These are phyloP conservation scores for Saraca asoca DNA, from an alignment of 331 rosid species.

Conservation along the genomic window DNA sequence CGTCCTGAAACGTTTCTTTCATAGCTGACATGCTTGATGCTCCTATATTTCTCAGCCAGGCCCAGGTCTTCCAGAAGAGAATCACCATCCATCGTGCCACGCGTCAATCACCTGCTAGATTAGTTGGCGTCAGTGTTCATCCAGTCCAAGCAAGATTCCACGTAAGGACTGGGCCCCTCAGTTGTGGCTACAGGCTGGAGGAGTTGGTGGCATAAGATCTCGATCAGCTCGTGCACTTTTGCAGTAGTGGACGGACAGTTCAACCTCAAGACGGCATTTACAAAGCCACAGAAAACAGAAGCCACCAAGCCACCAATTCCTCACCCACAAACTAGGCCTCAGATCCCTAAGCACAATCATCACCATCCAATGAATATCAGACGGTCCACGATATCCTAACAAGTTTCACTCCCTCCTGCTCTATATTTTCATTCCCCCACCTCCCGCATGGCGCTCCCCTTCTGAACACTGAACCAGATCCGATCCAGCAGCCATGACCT, in stretches of 20 bases:
- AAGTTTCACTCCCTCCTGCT: neutral
- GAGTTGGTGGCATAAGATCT: neutral
- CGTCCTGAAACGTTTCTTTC: no score
- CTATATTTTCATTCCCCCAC: neutral
- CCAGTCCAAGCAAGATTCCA: neutral
- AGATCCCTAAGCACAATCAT: slow-evolving; percentile 24
- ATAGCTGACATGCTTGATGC: no score
- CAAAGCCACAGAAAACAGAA: slow-evolving; percentile 20
- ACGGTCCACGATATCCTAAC: slow-evolving; percentile 25
- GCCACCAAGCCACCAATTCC: slow-evolving; percentile 39
- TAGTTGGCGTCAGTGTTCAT: neutral
- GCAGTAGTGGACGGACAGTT: slow-evolving; percentile 32
- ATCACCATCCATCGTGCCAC: no score
- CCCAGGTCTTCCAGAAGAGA: no score
- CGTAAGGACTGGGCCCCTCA: neutral
- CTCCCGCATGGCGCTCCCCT: neutral
- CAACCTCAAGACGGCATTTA: slow-evolving; percentile 37
- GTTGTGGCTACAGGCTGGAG: no score
- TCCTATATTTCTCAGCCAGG: no score
- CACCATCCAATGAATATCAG: slow-evolving; percentile 33
- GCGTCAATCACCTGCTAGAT: no score
- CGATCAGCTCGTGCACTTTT: neutral
- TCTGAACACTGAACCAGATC: slow-evolving; percentile 31
- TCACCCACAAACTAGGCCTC: slow-evolving; percentile 39
- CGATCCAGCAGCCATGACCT: slow-evolving; percentile 36